phyloP scores from a whole-genome alignment of 2,329 filamentous ascomycete species.

The Sclerotinia nivalis region DNA sequence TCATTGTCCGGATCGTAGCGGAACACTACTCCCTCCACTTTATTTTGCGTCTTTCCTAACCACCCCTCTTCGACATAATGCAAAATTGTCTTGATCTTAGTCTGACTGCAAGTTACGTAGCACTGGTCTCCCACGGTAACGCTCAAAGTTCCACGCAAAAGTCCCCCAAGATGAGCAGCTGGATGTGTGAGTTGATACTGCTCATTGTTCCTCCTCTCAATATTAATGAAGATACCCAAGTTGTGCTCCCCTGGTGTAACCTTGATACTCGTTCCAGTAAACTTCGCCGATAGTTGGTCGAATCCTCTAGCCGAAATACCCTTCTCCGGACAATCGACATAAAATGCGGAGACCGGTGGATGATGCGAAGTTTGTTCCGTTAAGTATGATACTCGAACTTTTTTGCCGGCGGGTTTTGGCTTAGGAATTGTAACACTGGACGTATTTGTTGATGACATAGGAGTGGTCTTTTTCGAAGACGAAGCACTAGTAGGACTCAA shows the following conservation, averaged over 20 bases:
- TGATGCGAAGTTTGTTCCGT: constrained; percentile 98
- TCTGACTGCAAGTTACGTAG: constrained; percentile 86
- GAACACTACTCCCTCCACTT: constrained; percentile 88
- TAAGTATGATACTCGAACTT: constrained; percentile 83
- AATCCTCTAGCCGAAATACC: constrained; percentile 86
- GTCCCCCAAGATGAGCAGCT: constrained; percentile 84
- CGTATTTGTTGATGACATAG: constrained; percentile 30
- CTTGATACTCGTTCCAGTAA: constrained; percentile 91
- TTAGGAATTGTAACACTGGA: constrained; percentile 32
- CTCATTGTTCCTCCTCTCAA: constrained; percentile 79
- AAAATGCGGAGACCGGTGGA: constrained; percentile 94
- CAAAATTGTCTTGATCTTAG: constrained; percentile 85
- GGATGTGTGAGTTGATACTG: constrained; percentile 95
- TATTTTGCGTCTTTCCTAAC: constrained; percentile 88
- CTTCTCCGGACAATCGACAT: constrained; percentile 87
- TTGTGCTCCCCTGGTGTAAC: constrained; percentile 93
- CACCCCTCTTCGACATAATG: constrained; percentile 94
- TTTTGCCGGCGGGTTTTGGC: constrained; percentile 48
- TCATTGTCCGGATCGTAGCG: constrained; percentile 87
- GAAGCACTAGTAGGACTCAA: not conserved
- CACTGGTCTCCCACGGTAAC: constrained; percentile 89
- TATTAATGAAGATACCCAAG: constrained; percentile 88
- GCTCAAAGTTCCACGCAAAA: constrained; percentile 82
- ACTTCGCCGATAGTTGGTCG: constrained; percentile 96
- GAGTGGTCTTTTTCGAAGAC: constrained; percentile 22